Evolutionary conservation across 768 basidiomycete species (phyloP).

Genomic region (Crassisporium funariophilum): DNA sequence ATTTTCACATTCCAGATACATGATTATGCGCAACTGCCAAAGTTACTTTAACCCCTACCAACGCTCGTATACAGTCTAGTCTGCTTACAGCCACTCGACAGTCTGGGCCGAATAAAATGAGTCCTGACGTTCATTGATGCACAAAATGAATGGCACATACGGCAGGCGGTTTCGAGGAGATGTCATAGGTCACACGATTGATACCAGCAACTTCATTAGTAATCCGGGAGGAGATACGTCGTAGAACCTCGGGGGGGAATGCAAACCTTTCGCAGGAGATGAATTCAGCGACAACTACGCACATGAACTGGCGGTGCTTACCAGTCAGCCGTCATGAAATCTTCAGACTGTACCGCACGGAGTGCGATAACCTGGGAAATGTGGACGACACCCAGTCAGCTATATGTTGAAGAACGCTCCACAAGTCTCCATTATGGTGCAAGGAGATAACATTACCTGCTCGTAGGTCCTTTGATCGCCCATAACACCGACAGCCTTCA

Average conservation of each 20-base stretch:
- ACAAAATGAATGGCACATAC: slow-evolving; percentile 43
- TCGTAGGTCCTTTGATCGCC: slow-evolving; percentile 97
- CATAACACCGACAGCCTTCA: slow-evolving; percentile 97
- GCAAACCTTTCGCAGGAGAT: too few relatives aligned
- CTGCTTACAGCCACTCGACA: slow-evolving; percentile 54
- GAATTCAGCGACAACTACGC: too few relatives aligned
- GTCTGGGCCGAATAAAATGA: slow-evolving; percentile 33
- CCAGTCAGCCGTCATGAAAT: slow-evolving; percentile 99
- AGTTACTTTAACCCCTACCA: too few relatives aligned
- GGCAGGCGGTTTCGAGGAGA: slow-evolving; percentile 96
- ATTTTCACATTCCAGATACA: too few relatives aligned
- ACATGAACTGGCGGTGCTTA: slow-evolving; percentile 40
- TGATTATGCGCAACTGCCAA: too few relatives aligned
- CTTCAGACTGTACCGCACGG: slow-evolving; percentile 95
- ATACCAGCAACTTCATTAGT: slow-evolving; percentile 98
- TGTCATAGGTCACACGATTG: slow-evolving; percentile 94
- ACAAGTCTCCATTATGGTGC: neutral
- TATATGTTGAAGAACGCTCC: neutral
- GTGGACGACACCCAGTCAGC: neutral
- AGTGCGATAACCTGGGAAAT: slow-evolving; percentile 79
- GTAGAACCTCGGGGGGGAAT: slow-evolving; percentile 90
- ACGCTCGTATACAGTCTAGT: too few relatives aligned
- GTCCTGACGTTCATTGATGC: slow-evolving; percentile 7
- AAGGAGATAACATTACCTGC: slow-evolving; percentile 50
- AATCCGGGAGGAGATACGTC: slow-evolving; percentile 92